phyloP scores from a whole-genome alignment of 108 stramenopile genomes.

The Pelagomonas calceolata region DNA sequence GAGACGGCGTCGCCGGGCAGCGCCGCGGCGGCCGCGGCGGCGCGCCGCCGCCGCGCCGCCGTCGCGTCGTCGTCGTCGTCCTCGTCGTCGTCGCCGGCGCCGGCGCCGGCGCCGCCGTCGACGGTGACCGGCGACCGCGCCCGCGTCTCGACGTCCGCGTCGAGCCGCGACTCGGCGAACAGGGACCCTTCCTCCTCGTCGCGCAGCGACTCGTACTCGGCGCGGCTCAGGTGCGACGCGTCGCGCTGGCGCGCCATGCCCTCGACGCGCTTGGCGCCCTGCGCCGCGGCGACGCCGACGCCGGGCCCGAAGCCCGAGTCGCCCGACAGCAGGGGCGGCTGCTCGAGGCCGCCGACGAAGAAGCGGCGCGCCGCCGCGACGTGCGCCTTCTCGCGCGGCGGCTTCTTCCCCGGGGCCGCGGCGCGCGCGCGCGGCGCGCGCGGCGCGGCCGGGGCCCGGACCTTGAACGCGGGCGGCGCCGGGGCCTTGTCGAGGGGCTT shows the following conservation, averaged over 20 bases:
- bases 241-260: background rate
- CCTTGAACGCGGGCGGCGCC: background rate
- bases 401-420: background rate
- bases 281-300: background rate
- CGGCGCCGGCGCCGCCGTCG: too few relatives aligned
- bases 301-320: background rate
- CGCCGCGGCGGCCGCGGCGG: too few relatives aligned
- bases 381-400: background rate
- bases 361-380: background rate
- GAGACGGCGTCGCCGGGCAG: background rate
- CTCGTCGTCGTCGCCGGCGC: too few relatives aligned
- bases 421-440: background rate
- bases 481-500: background rate
- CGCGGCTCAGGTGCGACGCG: background rate
- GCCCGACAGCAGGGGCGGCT: background rate
- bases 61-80: too few relatives aligned
- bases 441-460: background rate
- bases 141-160: too few relatives aligned
- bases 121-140: too few relatives aligned
- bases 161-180: too few relatives aligned
- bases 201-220: background rate
- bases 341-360: background rate
- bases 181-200: too few relatives aligned
- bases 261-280: background rate
- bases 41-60: too few relatives aligned